Base-by-base conservation (phyloP, 495 filamentous ascomycete genomes). In the Rostrohypoxylon terebratum region DNA sequence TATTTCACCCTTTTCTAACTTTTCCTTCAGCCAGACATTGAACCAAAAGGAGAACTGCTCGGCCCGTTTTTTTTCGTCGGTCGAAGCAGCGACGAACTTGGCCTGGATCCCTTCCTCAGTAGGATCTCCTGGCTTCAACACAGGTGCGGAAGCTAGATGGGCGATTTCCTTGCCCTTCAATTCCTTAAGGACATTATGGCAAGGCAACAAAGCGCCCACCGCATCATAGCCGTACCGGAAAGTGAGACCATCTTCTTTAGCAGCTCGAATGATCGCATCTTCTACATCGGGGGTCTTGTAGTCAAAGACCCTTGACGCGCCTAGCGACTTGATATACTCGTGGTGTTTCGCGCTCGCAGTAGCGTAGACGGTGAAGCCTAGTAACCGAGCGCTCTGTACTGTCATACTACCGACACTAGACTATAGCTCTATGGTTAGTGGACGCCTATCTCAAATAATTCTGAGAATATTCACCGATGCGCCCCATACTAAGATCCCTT, bases 231-330 rank as follows among this genome's bases (percentile, higher is more conserved):
- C 82, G 20, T 79, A 55, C 28, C 77, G 72, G 58, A 87, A 79
- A 14, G 75, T 77, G 10, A 84, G 61, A 0, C 81, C 83, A n/a
- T 75, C 73, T 42, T 82, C 82, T 42, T 75, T 80, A 3, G 81
- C 85, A 20, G 83, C 78, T 9, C 76, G 69, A 16, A 86, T 70
- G 53, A 88, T 83, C 3, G 61, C 61, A 33, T 81, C 74, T 31
- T 86, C 82, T 11, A 87, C 84, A 8, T 68, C 31, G 16, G 78
- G 48, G 0, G 83, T 78, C n/a, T 81, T 81, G 51, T 88, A 85
- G 61, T 88, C 83, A 60, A 87, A 87, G 0, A 85, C 79, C 25
- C 77, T 70, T n/a, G 77, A 78, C 14, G 86, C 87, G 4, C 86
- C 87, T 6, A 89, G 66, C 0, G 76, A 78, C 44, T 66, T 75